Percentiles rank a stretch among this genome's conserved stretches.
phyloP scores from a whole-genome alignment of 352 stramenopile genomes.

The Globisporangium sylvaticum region DNA sequence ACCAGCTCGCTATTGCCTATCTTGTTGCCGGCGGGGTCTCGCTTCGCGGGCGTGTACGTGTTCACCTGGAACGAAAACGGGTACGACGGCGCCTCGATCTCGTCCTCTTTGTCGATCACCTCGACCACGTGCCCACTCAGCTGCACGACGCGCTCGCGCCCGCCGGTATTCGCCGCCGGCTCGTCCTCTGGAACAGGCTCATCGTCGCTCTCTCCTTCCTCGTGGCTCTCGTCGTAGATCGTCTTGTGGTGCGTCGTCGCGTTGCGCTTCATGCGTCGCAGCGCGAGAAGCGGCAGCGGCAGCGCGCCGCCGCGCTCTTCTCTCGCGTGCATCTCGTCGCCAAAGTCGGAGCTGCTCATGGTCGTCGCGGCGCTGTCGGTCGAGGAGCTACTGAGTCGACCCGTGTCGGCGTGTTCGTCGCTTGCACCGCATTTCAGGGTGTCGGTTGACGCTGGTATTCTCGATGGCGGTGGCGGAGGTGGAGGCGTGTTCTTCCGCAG shows the following conservation, averaged over 20 bases:
- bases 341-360: conserved; percentile 7
- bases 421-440: neutral
- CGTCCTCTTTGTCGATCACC: conserved; percentile 43
- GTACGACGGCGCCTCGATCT: conserved; percentile 35
- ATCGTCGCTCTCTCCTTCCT: conserved; percentile 20
- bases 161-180: neutral
- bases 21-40: conserved; percentile 25
- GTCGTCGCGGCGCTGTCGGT: conserved; percentile 17
- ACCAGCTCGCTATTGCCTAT: conserved; percentile 29
- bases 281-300: conserved; percentile 42
- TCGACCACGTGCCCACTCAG: conserved; percentile 63
- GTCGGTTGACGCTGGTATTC: neutral
- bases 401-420: neutral
- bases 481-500: conserved; percentile 11
- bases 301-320: conserved; percentile 14
- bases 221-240: conserved; percentile 30
- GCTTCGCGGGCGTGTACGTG: conserved; percentile 42
- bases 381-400: conserved; percentile 14
- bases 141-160: conserved; percentile 39
- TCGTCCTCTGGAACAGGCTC: conserved; percentile 16
- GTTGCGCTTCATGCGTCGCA: conserved; percentile 32
- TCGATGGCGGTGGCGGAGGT: neutral
- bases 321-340: conserved; percentile 3
- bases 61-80: conserved; percentile 64
- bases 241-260: conserved; percentile 20